A percentile compares a stretch with the other conserved stretches of the same genome.
Evolutionary conservation across 176 grass and related monocot genomes (phyloP).

Genomic region (Ensete glaucum): DNA sequence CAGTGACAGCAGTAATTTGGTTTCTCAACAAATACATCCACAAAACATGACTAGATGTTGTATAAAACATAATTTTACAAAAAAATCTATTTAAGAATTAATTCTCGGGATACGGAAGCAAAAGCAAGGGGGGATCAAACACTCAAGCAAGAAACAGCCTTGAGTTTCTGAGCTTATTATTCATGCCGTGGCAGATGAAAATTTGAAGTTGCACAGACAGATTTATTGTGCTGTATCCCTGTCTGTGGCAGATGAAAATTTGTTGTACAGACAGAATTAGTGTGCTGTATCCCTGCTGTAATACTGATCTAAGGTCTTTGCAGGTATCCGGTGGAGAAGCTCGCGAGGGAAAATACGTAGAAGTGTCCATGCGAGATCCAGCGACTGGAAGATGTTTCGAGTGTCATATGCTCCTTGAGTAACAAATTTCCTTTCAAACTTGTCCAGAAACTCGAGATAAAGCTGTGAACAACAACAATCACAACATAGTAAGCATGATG

Average conservation of each 20-base stretch:
- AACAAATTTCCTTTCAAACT: slow-evolving; percentile 87
- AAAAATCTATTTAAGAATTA: too few relatives aligned
- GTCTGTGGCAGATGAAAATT: slow-evolving; percentile 3
- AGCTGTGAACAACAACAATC: slow-evolving; percentile 35
- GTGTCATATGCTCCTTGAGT: slow-evolving; percentile 78
- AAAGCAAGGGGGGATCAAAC: not conserved
- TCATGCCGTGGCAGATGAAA: not conserved
- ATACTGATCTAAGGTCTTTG: slow-evolving; percentile 72
- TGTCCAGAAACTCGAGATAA: slow-evolving; percentile 85
- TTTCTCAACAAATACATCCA: too few relatives aligned
- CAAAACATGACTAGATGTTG: too few relatives aligned
- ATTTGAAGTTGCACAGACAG: not conserved
- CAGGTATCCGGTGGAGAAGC: slow-evolving; percentile 73
- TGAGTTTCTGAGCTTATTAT: not conserved
- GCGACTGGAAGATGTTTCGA: slow-evolving; percentile 86
- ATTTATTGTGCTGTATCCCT: slow-evolving; percentile 54
- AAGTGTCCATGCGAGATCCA: slow-evolving; percentile 83
- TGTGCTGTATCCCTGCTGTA: slow-evolving; percentile 64
- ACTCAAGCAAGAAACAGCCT: not conserved
- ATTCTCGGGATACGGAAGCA: not conserved
- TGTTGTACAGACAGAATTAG: slow-evolving; percentile 23
- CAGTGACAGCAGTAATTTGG: too few relatives aligned
- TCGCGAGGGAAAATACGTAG: slow-evolving; percentile 87
- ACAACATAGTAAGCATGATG: not conserved
- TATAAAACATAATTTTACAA: too few relatives aligned